Evolutionary conservation across 192 early-diverging fungal species (phyloP), one percentile per base, ranked within the genome.

Genomic region (Linnemannia exigua): DNA sequence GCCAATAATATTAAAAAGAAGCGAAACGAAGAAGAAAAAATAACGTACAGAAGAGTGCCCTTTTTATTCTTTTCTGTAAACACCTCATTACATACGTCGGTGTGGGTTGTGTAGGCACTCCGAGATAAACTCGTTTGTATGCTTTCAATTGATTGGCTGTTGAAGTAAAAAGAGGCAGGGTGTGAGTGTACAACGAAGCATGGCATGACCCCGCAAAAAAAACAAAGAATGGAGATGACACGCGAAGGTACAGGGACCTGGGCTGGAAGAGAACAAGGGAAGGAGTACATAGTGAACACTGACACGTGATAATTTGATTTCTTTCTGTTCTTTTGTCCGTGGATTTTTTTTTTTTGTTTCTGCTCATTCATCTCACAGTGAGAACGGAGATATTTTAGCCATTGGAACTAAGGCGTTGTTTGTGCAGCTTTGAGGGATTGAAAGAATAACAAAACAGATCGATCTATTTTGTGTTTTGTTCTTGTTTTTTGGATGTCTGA

Each of bases 221-320:
- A 61, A 28, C 6, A 12, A 12, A 54, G 68, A 70, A 36, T 35
- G 68, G 46, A 72, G 70, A 72, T 41, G 77, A 72, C 37, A 72
- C 70, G 46, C 35, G 70, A 72, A 44, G 22, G 70, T n/a, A 72
- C 37, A 72, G 70, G 41, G 46, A 50, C 25, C 37, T 31, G 41
- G 51, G 8, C 19, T 1, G 33, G 28, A 36, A 33, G 1, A 15
- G 12, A 14, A 20, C 0, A 25, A 52, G 33, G 17, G 17, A 73
- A 47, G 28, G n/a, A 35, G 9, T 1, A 28, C 1, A 37, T 8
- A 25, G n/a, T 28, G 20, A 72, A 16, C 35, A 11, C 41, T 36
- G 41, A 41, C 46, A 44, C 58, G 58, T 63, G 58, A 63, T 63
- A 63, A 63, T 63, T 63, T 4, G 22, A n/a, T 50, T 11, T 2